Percentiles rank a stretch among this genome's conserved stretches.
These are phyloP conservation scores for Wilhelminamyces savonicus DNA, from an alignment of 805 yeast genomes.

Conservation along the genomic window DNA sequence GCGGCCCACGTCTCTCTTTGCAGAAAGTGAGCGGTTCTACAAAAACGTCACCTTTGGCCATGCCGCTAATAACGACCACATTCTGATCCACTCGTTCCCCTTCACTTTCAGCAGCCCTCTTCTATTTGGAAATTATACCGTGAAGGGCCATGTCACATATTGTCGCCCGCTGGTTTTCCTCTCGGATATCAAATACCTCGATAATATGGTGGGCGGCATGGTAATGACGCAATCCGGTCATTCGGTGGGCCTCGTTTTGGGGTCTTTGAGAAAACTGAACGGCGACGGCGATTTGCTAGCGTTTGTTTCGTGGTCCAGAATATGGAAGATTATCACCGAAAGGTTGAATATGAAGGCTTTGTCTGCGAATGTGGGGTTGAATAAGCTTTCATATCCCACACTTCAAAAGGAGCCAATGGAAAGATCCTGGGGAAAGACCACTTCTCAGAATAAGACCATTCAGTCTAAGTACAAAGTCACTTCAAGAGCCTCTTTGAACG, in stretches of 20 bases:
- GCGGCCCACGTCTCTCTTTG: no score
- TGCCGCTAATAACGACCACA: no score
- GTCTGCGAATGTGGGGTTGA: no score
- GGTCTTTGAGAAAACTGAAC: slow-evolving; percentile 29
- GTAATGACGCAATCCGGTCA: slow-evolving; percentile 6
- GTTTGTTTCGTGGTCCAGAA: slow-evolving; percentile 21
- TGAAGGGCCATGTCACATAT: not conserved
- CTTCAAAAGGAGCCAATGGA: no score
- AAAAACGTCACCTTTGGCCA: no score
- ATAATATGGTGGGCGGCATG: slow-evolving; percentile 41
- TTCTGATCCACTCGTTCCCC: not conserved
- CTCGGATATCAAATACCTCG: slow-evolving; percentile 37
- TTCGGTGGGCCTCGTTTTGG: slow-evolving; percentile 33
- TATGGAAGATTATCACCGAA: slow-evolving; percentile 4
- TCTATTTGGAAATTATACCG: not conserved
- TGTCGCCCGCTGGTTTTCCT: slow-evolving; percentile 10
- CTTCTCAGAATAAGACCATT: no score
- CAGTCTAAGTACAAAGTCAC: no score
- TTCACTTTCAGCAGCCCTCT: not conserved
- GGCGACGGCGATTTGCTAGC: slow-evolving; percentile 42
- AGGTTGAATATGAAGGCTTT: not conserved
- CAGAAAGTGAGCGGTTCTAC: no score
- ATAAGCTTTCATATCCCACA: no score
- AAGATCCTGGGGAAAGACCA: no score
- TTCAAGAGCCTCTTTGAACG: no score